Evolutionary conservation across 306 rosid genomes (phyloP).

Genomic region (Carpinus fangiana): DNA sequence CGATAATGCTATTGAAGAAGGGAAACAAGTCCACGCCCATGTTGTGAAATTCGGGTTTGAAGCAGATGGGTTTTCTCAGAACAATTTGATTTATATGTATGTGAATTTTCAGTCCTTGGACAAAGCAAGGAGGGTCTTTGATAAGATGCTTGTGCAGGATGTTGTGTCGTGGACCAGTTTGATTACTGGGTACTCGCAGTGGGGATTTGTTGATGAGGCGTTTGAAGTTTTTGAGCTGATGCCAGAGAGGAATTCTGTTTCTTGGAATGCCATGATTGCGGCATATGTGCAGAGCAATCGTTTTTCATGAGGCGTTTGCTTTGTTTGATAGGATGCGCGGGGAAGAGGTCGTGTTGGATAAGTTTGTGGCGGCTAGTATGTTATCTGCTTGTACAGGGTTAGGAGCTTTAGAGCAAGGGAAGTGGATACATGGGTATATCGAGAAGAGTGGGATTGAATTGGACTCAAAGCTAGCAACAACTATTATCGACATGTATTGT

Average conservation of each 20-base stretch:
- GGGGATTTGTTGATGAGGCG: conserved; percentile 53
- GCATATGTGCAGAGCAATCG: conserved; percentile 53
- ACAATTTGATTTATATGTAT: conserved; percentile 51
- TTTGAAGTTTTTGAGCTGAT: conserved; percentile 45
- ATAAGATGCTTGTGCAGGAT: conserved; percentile 39
- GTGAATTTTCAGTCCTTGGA: conserved; percentile 38
- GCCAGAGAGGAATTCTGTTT: conserved; percentile 47
- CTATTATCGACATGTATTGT: conserved; percentile 68
- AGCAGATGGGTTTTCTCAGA: conserved; percentile 38
- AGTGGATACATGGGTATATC: conserved; percentile 54
- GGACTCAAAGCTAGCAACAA: conserved; percentile 56
- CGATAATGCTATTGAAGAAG: conserved; percentile 29
- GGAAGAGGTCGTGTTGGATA: conserved; percentile 44
- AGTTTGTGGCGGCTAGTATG: conserved; percentile 62
- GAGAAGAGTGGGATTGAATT: conserved; percentile 48
- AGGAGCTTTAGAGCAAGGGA: conserved; percentile 68
- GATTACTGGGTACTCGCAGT: conserved; percentile 49
- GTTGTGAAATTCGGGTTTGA: conserved; percentile 51
- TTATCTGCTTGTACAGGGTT: conserved; percentile 59
- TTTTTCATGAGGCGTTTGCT: conserved; percentile 53
- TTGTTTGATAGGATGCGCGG: conserved; percentile 51
- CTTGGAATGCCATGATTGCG: conserved; percentile 75
- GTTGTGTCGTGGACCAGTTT: conserved; percentile 63
- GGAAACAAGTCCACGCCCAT: conserved; percentile 62
- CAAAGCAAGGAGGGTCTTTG: conserved; percentile 52